Base-by-base conservation (phyloP, 768 basidiomycete genomes). In the Harrya chromipes region DNA sequence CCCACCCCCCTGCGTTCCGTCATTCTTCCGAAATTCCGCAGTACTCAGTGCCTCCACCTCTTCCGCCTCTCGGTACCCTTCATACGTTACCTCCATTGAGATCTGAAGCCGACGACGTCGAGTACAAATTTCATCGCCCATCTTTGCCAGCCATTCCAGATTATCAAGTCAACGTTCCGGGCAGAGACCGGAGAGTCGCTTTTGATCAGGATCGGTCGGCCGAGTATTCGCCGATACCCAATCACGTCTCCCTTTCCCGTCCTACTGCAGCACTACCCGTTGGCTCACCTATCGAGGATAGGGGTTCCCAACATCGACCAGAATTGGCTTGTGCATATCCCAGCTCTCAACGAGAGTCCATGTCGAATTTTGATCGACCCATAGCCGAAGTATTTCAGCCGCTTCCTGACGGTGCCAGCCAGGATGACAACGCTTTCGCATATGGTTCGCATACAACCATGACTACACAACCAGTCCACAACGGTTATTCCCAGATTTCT, bases 91-190 rank as follows among this genome's bases (percentile, higher is more conserved):
- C 67, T 16, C 68, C 66, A 19, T 47, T 68, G 50, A 59, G 63
- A 38, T 26, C 59, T 5, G 59, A 55, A 4, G 40, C 31, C 9
- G 62, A 67, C 21, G 66, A 68, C 12, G 16, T 49, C n/a, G 68
- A 68, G 19, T 60, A 64, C 47, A 68, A 68, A 49, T 62, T 52
- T 44, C 66, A 68, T 47, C 68, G 66, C 31, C 51, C 66, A n/a
- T 68, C 68, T 23, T 46, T 70, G 4, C 54, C 68, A 3, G 47
- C 39, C 8, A 37, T 55, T 21, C 36, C 53, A 8, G 54, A 55
- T 31, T 40, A 47, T 42, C 55, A 53, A n/a, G 37, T 43, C 20
- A 40, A 37, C 38, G 3, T 50, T 34, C 38, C 26, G 31, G 39
- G 16, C 38, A 55, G 45, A 41, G 61, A 56, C 14, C 49, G 54